Percentiles rank a stretch among this genome's conserved stretches.
Evolutionary conservation across 495 filamentous ascomycete species (phyloP).

Genomic region (Penicillium goetzii): DNA sequence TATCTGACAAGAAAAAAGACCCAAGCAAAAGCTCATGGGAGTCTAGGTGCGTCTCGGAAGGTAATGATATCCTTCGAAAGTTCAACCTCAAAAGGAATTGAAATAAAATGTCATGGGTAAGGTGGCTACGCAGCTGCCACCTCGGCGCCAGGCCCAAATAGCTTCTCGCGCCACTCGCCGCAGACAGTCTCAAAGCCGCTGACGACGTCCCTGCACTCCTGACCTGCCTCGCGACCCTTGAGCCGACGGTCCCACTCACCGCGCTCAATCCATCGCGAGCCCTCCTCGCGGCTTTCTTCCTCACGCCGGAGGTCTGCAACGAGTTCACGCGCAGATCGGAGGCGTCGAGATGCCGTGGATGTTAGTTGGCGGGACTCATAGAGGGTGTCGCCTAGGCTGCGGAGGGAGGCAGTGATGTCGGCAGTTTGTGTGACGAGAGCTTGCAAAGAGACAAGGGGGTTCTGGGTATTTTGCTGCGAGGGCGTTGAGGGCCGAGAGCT

Average conservation of each 20-base stretch:
- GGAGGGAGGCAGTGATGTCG: constrained; percentile 78
- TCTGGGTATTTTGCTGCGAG: constrained; percentile 36
- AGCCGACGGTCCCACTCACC: constrained; percentile 81
- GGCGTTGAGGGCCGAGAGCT: constrained; percentile 47
- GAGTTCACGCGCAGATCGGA: constrained; percentile 76
- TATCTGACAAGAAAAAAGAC: constrained; percentile 30
- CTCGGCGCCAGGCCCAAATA: constrained; percentile 50
- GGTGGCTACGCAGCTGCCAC: constrained; percentile 39
- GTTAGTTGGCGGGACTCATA: constrained; percentile 93
- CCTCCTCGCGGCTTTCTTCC: constrained; percentile 78
- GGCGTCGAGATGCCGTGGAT: constrained; percentile 71
- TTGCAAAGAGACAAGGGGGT: constrained; percentile 58
- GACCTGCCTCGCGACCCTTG: constrained; percentile 72
- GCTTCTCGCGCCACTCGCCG: constrained; percentile 61
- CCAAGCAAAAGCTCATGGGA: constrained; percentile 24
- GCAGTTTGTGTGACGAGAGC: constrained; percentile 62
- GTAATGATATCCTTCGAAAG: background rate
- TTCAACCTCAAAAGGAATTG: constrained; percentile 6
- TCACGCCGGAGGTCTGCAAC: constrained; percentile 83
- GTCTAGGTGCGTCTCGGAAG: constrained; percentile 21
- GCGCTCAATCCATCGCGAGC: constrained; percentile 74
- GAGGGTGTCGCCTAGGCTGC: constrained; percentile 84
- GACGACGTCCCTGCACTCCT: constrained; percentile 81
- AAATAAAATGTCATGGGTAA: constrained; percentile 6
- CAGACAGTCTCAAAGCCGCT: constrained; percentile 90